These are phyloP conservation scores for Arthrobotrys pseudoclavata DNA, from an alignment of 2,329 filamentous ascomycete genomes.

Conservation along the genomic window DNA sequence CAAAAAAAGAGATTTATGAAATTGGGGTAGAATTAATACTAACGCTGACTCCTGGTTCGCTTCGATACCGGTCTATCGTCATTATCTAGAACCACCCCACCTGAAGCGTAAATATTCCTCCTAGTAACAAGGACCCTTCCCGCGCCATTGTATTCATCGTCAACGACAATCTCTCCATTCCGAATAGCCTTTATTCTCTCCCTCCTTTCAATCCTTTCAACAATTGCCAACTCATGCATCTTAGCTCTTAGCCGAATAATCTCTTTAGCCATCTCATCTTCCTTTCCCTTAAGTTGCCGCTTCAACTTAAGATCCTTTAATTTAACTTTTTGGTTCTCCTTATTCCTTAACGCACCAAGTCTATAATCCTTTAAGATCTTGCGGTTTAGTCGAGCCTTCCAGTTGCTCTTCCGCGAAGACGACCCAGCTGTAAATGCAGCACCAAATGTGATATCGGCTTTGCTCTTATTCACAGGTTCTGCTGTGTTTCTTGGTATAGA, in stretches of 20 bases:
- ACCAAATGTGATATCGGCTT: constrained; percentile 34
- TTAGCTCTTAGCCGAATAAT: constrained; percentile 40
- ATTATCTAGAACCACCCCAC: background rate
- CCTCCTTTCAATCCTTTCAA: constrained; percentile 20
- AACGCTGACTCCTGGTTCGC: constrained; percentile 35
- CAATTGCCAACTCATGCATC: constrained; percentile 26
- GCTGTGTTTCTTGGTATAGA: background rate
- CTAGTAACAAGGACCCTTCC: constrained; percentile 37
- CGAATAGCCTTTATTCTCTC: constrained; percentile 1
- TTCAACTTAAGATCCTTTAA: constrained; percentile 37
- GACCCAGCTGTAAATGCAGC: background rate
- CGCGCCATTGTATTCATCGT: too few relatives aligned
- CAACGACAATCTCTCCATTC: background rate
- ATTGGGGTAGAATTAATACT: background rate
- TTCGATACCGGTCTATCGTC: constrained; percentile 33
- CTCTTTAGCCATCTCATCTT: constrained; percentile 31
- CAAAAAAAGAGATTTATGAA: background rate
- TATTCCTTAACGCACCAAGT: constrained; percentile 7
- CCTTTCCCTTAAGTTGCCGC: constrained; percentile 8
- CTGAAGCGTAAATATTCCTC: constrained; percentile 27
- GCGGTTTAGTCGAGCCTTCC: constrained; percentile 20
- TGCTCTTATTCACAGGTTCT: constrained; percentile 22
- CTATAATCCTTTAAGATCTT: constrained; percentile 28
- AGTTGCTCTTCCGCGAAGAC: constrained; percentile 10
- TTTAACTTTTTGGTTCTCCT: constrained; percentile 24